Evolutionary conservation across 345 rosid genomes (phyloP).

Genomic region (Moricandia arvensis): DNA sequence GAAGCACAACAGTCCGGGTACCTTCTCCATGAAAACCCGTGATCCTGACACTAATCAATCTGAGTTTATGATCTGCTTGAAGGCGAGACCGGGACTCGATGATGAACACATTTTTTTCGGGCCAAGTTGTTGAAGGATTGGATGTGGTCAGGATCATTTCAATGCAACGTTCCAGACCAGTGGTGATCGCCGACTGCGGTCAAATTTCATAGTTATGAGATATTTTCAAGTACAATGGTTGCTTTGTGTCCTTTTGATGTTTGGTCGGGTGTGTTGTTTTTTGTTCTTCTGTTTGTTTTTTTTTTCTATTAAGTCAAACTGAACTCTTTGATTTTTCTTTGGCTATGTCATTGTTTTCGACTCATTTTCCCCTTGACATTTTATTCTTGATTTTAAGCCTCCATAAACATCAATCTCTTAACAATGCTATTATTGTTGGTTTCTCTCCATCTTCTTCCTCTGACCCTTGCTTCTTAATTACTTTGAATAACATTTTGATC

Average conservation of each 20-base stretch:
- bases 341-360: too few relatives aligned
- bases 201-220: slow-evolving; percentile 28
- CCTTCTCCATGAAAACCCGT: slow-evolving; percentile 46
- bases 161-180: slow-evolving; percentile 19
- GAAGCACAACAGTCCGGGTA: slow-evolving; percentile 52
- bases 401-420: too few relatives aligned
- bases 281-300: not conserved
- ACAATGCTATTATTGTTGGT: not conserved
- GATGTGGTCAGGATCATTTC: slow-evolving; percentile 34
- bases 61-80: slow-evolving; percentile 46
- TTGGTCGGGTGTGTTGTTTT: not conserved
- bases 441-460: not conserved
- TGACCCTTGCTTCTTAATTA: not conserved
- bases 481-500: not conserved
- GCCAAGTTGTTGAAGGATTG: slow-evolving; percentile 53
- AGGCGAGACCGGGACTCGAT: not conserved
- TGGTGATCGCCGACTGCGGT: slow-evolving; percentile 29
- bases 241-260: not conserved
- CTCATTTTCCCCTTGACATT: too few relatives aligned
- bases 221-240: not conserved
- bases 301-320: not conserved
- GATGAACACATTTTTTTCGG: slow-evolving; percentile 47
- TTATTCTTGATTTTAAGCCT: too few relatives aligned
- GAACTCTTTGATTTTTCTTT: too few relatives aligned
- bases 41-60: slow-evolving; percentile 53